Percentiles rank a stretch among this genome's conserved stretches.
Conservation (phyloP, 73 alveolate genomes). For the Paramecium biaurelia region DNA sequence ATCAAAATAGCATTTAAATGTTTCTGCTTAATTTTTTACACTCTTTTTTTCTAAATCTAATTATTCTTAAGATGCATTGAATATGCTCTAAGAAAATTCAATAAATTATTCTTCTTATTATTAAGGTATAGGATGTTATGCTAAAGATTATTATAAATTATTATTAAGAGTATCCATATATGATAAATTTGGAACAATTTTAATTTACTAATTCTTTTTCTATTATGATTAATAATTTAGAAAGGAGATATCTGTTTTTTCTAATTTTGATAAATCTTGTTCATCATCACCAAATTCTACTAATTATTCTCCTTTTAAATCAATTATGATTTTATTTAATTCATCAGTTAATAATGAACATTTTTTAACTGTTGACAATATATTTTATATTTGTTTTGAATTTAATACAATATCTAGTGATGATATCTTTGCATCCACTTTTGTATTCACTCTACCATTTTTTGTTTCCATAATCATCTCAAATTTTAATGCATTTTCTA, state of each 20-base stretch:
- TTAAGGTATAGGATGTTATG: background rate
- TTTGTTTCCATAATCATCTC: background rate
- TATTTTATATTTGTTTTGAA: background rate
- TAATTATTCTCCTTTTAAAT: background rate
- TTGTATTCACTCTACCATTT: background rate
- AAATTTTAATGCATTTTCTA: background rate
- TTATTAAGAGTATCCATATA: background rate
- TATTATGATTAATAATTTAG: background rate
- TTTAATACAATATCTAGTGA: background rate
- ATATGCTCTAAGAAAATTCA: background rate
- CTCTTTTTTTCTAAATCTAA: background rate
- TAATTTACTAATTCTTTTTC: background rate
- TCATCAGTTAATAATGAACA: background rate
- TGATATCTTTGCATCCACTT: background rate
- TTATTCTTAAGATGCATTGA: background rate
- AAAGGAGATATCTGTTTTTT: background rate
- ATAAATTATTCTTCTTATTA: background rate
- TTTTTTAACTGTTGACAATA: background rate
- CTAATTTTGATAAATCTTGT: background rate
- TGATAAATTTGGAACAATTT: background rate
- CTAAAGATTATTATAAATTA: background rate
- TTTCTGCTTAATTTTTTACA: background rate
- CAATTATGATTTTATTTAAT: background rate
- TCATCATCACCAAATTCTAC: conserved; percentile 4
- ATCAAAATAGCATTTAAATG: background rate